A percentile compares a stretch with the other conserved stretches of the same genome.
Evolutionary conservation across 2,329 filamentous ascomycete species (phyloP).

Genomic region (Trichoderma koningiopsis): DNA sequence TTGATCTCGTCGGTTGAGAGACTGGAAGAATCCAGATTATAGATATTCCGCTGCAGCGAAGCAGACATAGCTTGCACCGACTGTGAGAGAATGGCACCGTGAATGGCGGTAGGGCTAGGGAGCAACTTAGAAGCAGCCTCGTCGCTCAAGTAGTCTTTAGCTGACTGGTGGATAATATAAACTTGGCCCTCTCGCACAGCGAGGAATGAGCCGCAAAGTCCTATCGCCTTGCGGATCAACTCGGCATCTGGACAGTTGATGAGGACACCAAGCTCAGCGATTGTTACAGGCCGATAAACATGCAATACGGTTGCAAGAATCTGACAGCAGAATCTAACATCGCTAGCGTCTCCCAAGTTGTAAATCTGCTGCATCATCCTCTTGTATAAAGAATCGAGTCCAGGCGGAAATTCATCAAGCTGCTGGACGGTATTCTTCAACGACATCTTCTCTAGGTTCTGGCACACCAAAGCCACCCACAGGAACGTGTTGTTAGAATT

Average conservation of each 20-base stretch:
- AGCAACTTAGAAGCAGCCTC: slow-evolving; percentile 34
- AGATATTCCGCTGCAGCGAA: slow-evolving; percentile 31
- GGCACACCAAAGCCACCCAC: slow-evolving; percentile 31
- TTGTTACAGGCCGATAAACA: neutral
- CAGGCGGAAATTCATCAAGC: slow-evolving; percentile 35
- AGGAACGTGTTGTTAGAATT: slow-evolving; percentile 42
- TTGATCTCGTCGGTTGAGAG: slow-evolving; percentile 15
- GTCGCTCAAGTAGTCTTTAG: slow-evolving; percentile 20
- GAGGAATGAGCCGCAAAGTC: slow-evolving; percentile 9
- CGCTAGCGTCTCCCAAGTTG: too few species aligned
- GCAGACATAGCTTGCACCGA: neutral
- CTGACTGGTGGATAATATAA: slow-evolving; percentile 19
- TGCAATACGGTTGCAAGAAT: neutral
- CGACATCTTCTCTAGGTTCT: slow-evolving; percentile 25
- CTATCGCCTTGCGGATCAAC: neutral
- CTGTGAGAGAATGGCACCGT: neutral
- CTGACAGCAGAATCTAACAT: neutral
- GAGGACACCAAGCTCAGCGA: neutral
- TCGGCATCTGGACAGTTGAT: neutral
- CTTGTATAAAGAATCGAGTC: slow-evolving; percentile 42
- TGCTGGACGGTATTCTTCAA: slow-evolving; percentile 24
- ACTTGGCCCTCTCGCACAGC: neutral
- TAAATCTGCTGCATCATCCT: slow-evolving; percentile 38
- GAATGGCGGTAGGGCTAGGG: slow-evolving; percentile 22
- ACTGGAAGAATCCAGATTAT: slow-evolving; percentile 30